Evolutionary conservation across 2,329 filamentous ascomycete species (phyloP).

Genomic region (Cytospora paraplurivora): DNA sequence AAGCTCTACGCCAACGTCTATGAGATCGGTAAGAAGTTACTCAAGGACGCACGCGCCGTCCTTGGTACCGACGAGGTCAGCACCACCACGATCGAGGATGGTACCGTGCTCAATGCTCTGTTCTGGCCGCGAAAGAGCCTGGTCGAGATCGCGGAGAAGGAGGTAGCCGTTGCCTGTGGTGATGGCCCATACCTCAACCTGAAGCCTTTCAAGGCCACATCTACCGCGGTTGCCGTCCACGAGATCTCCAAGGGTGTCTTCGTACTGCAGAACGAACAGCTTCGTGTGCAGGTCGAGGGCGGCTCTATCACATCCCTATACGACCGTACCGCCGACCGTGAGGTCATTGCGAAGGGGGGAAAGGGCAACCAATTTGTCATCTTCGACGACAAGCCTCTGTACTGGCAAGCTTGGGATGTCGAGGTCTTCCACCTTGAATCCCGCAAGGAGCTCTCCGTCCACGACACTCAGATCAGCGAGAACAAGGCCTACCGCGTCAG

Average conservation of each 20-base stretch:
- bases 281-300: constrained; percentile 70
- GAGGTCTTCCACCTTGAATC: constrained; percentile 95
- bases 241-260: constrained; percentile 65
- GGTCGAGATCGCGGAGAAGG: constrained; percentile 60
- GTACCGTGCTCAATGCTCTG: constrained; percentile 78
- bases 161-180: constrained; percentile 59
- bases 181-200: constrained; percentile 55
- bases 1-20: constrained; percentile 83
- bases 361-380: constrained; percentile 92
- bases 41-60: constrained; percentile 68
- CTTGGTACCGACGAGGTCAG: constrained; percentile 61
- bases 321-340: constrained; percentile 71
- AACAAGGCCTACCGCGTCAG: constrained; percentile 75
- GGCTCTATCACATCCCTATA: constrained; percentile 84
- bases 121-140: constrained; percentile 82
- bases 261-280: constrained; percentile 75
- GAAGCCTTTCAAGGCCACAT: constrained; percentile 49
- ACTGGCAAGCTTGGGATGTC: constrained; percentile 98
- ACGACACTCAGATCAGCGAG: constrained; percentile 71
- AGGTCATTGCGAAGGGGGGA: constrained; percentile 71
- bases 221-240: constrained; percentile 53
- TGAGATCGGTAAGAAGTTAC: constrained; percentile 69
- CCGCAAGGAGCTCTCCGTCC: constrained; percentile 71
- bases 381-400: constrained; percentile 95
- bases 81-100: constrained; percentile 46